These are phyloP conservation scores for Eleusine indica DNA, from an alignment of 176 grass and related monocot genomes.

Conservation along the genomic window DNA sequence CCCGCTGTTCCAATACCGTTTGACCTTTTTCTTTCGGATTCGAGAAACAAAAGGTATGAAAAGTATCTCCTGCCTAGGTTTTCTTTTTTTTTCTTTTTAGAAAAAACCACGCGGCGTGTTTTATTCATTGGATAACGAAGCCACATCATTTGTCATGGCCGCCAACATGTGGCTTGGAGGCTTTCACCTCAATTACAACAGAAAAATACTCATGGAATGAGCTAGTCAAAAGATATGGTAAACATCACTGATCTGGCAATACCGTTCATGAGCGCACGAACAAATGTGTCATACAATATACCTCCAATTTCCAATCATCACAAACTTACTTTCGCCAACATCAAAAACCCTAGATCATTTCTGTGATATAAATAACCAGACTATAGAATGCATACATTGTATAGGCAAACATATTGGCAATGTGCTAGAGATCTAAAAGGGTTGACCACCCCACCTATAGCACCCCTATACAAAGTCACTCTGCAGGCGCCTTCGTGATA, in stretches of 20 bases:
- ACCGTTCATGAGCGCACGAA: neutral
- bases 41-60: no score
- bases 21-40: no score
- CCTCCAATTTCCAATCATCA: conserved; percentile 32
- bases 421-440: conserved; percentile 50
- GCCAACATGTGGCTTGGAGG: no score
- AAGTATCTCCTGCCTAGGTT: no score
- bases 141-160: no score
- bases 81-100: no score
- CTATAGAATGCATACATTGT: conserved; percentile 32
- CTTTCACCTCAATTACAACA: no score
- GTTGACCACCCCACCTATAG: conserved; percentile 49
- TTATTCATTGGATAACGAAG: no score
- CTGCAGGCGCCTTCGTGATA: conserved; percentile 46
- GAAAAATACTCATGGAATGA: neutral
- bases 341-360: conserved; percentile 35
- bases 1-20: neutral
- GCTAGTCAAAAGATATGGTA: neutral
- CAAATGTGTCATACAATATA: neutral
- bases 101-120: no score
- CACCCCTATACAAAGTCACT: conserved; percentile 69
- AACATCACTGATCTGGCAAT: neutral
- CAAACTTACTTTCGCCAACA: conserved; percentile 16
- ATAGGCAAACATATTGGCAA: conserved; percentile 43
- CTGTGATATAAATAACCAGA: conserved; percentile 39